These are phyloP conservation scores for Larix sibirica DNA, from an alignment of 83 land plant species.

Conservation along the genomic window DNA sequence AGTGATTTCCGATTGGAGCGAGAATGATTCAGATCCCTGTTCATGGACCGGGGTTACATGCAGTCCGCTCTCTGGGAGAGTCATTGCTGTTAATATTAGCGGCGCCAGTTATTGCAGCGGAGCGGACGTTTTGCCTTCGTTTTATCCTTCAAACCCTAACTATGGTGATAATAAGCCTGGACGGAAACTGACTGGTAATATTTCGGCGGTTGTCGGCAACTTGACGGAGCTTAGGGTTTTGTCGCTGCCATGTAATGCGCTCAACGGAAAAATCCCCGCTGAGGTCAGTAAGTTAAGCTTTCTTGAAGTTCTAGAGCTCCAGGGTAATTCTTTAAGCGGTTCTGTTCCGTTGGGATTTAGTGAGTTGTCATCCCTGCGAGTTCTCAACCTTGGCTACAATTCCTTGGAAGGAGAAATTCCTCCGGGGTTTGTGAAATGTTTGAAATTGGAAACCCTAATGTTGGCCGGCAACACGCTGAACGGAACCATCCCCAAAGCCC, in stretches of 20 bases:
- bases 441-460: constrained; percentile 26
- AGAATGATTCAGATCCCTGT: constrained; percentile 24
- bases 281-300: constrained; percentile 23
- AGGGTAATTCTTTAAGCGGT: constrained; percentile 39
- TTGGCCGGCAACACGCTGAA: constrained; percentile 31
- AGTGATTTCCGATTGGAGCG: constrained; percentile 40
- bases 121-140: too few relatives aligned
- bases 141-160: too few relatives aligned
- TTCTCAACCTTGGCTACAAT: constrained; percentile 32
- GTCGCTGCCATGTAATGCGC: constrained; percentile 27
- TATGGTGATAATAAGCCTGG: too few relatives aligned
- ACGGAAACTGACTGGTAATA: too few relatives aligned
- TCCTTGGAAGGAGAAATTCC: constrained; percentile 31
- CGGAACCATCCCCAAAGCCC: constrained; percentile 19
- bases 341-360: constrained; percentile 22
- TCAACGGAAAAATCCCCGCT: constrained; percentile 43
- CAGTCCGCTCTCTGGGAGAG: constrained; percentile 21
- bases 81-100: constrained; percentile 19
- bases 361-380: constrained; percentile 10
- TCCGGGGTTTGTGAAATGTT: constrained; percentile 10
- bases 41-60: constrained; percentile 51
- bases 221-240: constrained; percentile 28
- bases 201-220: too few relatives aligned
- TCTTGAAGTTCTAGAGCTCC: constrained; percentile 35
- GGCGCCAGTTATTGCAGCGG: neutral